Percentiles rank a stretch among this genome's conserved stretches.
Evolutionary conservation across 805 yeast genomes (phyloP).

Genomic region (Metschnikowia gruessii): DNA sequence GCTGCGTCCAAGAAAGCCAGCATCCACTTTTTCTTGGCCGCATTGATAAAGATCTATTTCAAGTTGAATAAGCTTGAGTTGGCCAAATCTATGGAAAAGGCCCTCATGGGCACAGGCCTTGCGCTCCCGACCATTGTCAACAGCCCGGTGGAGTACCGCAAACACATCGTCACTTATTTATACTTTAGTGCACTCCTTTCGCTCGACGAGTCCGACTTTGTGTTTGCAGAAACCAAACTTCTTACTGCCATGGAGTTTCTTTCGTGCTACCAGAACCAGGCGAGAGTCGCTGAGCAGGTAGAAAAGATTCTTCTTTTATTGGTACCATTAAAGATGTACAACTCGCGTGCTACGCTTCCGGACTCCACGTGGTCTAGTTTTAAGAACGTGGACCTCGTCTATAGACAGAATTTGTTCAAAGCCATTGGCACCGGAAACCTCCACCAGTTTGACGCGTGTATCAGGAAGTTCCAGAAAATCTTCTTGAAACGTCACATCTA

Average conservation of each 20-base stretch:
- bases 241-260: constrained; percentile 45
- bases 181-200: constrained; percentile 69
- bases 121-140: constrained; percentile 46
- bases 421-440: constrained; percentile 58
- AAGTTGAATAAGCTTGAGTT: constrained; percentile 63
- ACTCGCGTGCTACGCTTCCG: constrained; percentile 46
- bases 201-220: constrained; percentile 62
- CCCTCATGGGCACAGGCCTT: constrained; percentile 50
- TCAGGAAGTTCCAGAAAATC: constrained; percentile 45
- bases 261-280: constrained; percentile 21
- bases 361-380: constrained; percentile 36
- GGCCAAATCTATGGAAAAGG: constrained; percentile 72
- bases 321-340: constrained; percentile 60
- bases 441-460: constrained; percentile 42
- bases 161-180: constrained; percentile 49
- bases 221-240: constrained; percentile 49
- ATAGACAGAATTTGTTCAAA: constrained; percentile 44
- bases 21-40: constrained; percentile 67
- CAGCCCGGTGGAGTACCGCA: constrained; percentile 37
- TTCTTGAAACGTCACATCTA: constrained; percentile 60
- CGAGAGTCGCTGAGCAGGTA: constrained; percentile 25
- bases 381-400: constrained; percentile 43
- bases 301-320: constrained; percentile 55
- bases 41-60: constrained; percentile 68
- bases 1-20: constrained; percentile 53